Base-by-base conservation (phyloP, 2,329 filamentous ascomycete genomes). In the Talaromyces albobiverticillius region DNA sequence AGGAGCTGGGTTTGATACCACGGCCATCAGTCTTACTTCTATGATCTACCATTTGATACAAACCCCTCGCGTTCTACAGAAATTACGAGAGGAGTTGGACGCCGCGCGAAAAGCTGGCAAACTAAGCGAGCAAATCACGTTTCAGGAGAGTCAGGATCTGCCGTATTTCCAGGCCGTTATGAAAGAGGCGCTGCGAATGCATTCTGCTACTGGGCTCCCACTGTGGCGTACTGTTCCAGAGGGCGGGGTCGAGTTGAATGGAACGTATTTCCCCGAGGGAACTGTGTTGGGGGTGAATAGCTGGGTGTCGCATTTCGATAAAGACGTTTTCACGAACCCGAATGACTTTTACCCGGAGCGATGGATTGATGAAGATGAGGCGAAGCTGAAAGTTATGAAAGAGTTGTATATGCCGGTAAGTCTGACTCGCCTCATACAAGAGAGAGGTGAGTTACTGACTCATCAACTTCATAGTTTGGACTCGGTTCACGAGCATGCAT, bases 281-380 rank as follows among this genome's bases (percentile, higher is more conserved):
- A 74, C 70, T 7, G 59, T 70, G 18, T 62, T 75, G 22, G 74
- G 72, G n/a, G 64, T 74, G 29, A 76, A 58, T 25, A 50, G 41
- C 11, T 59, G 52, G 49, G 53, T 59, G 10, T 34, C 57, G 9
- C 52, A 53, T 46, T 55, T 49, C 7, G 51, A 56, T 16, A 49
- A 58, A 11, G 23, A 38, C 1, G 61, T 62, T 34, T 69, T 68
- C 25, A 46, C 59, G 10, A 57, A 67, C 18, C 55, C 67, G 4
- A 58, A 64, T 7, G 56, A 59, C 2, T 70, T 64, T 13, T 55
- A 62, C 6, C 67, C 67, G 0, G 65, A 69, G 43, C 57, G 65
- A 34, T 68, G 65, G 64, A 52, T 67, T 18, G 57, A 61, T 6
- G 50, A 40, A 23, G 52, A 57, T 43, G 59, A 63, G 3, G 62